Conservation (phyloP, 2,329 filamentous ascomycete species). For the Myriosclerotinia curreyana region DNA sequence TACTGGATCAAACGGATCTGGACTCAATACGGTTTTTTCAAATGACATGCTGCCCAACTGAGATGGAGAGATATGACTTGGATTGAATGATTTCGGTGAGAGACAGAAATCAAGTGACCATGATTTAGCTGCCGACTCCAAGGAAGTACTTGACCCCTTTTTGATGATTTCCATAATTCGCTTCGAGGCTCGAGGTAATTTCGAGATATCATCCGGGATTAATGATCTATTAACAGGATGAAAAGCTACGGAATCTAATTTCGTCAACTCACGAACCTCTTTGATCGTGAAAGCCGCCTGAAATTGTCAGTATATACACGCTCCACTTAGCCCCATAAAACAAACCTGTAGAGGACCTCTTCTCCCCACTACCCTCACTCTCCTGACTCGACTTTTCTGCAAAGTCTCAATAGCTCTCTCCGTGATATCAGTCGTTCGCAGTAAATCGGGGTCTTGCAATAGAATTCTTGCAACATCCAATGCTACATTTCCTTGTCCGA, state of each 20-base stretch:
- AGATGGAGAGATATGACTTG: constrained; percentile 44
- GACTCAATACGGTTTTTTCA: constrained; percentile 55
- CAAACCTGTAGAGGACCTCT: constrained; percentile 81
- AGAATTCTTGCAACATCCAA: constrained; percentile 89
- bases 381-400: constrained; percentile 67
- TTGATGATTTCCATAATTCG: constrained; percentile 77
- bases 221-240: constrained; percentile 63
- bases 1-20: constrained; percentile 52
- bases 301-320: constrained; percentile 20
- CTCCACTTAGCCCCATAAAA: constrained; percentile 12
- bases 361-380: constrained; percentile 83
- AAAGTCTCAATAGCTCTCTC: constrained; percentile 76
- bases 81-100: constrained; percentile 66
- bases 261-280: constrained; percentile 84
- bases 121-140: constrained; percentile 53
- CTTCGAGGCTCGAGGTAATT: constrained; percentile 70
- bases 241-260: constrained; percentile 69
- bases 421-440: constrained; percentile 84
- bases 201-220: constrained; percentile 63
- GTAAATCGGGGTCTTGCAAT: constrained; percentile 67
- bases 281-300: constrained; percentile 94
- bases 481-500: constrained; percentile 95
- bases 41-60: constrained; percentile 66
- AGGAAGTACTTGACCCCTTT: constrained; percentile 62
- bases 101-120: constrained; percentile 87